A percentile compares a stretch with the other conserved stretches of the same genome.
Evolutionary conservation across 768 basidiomycete genomes (phyloP).

Genomic region (Filobasidium wieringae): DNA sequence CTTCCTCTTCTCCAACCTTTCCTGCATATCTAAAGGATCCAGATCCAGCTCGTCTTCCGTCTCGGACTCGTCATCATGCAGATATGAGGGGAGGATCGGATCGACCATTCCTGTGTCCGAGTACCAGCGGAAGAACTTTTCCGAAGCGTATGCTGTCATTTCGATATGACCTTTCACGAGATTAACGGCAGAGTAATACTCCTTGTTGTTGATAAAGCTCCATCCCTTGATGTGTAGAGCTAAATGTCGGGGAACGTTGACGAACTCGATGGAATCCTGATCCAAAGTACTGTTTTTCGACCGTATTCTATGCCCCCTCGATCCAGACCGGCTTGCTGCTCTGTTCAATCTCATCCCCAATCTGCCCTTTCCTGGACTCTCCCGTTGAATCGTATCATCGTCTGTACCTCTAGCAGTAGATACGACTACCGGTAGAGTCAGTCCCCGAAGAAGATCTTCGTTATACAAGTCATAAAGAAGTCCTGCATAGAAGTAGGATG

Average conservation of each 20-base stretch:
- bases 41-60: neutral
- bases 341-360: neutral
- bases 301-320: neutral
- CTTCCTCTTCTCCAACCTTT: neutral
- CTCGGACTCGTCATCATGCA: neutral
- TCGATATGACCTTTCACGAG: neutral
- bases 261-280: neutral
- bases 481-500: conserved; percentile 11
- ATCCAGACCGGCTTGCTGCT: neutral
- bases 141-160: neutral
- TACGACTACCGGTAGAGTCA: neutral
- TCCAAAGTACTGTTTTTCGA: neutral
- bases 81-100: neutral
- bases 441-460: conserved; percentile 2
- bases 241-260: conserved; percentile 2
- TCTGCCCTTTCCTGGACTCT: neutral
- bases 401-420: neutral
- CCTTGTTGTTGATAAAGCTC: neutral
- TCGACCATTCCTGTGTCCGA: neutral
- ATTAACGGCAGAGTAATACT: conserved; percentile 13
- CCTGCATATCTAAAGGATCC: neutral
- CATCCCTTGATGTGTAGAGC: conserved; percentile 9
- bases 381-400: neutral
- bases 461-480: conserved; percentile 9
- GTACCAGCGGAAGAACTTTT: neutral